Evolutionary conservation across 148 eudicot genomes (phyloP), one percentile per base, ranked within the genome.

Genomic region (Amaranthus cruentus): DNA sequence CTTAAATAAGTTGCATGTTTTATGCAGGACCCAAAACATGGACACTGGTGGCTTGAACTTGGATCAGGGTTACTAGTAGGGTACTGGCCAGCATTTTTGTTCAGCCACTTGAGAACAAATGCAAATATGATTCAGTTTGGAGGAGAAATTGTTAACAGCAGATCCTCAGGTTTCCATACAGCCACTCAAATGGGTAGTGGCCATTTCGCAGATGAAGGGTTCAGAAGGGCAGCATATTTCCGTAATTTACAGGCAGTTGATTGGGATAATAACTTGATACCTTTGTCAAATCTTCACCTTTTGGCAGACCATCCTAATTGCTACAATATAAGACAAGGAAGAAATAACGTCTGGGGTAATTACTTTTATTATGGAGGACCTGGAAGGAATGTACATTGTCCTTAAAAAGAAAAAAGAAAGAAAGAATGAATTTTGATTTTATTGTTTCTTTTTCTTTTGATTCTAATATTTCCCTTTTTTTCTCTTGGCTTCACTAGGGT

Each of bases 181-280:
- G 82, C 91, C 42, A 96, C 99, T 47, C 97, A 96, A 62, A 96
- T 96, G 99, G 99, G 97, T 0, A 92, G 99, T 62, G 99, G 99
- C 9, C 91, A 85, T 82, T 96, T 96, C 72, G 91, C 94, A 0
- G 90, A 85, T 62, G 89, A 86, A 75, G 97, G 99, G 9, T 96
- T 92, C 70, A 88, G 89, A 3, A 92, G 85, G 80, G 97, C 99
- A 5, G 95, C 99, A 6, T 96, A 96, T 79, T 96, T 95, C 68
- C 78, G 97, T 64, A 92, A 96, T 53, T 78, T 96, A 82, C 90
- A 92, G 51, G 91, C 82, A 7, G 96, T 96, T 68, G 99, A 96
- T 76, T 92, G 99, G 99, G 99, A 92, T 69, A 96, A 96, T 66
- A 96, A 76, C 78, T 84, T 92, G 73, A 81, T 95, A 59, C 97